These are phyloP conservation scores for Cetraspora pellucida DNA, from an alignment of 192 early-diverging fungal genomes.

Conservation along the genomic window DNA sequence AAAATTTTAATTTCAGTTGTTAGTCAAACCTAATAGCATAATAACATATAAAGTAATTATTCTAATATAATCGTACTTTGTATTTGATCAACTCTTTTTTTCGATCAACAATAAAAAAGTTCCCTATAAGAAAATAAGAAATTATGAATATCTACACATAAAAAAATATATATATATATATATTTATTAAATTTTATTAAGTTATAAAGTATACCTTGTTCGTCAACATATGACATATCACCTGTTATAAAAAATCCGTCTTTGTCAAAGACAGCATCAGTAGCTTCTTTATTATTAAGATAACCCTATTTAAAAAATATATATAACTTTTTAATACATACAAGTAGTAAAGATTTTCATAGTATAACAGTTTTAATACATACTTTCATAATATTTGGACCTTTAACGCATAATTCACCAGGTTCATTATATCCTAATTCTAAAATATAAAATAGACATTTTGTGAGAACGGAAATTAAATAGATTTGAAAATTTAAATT, in stretches of 20 bases:
- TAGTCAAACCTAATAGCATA: too few relatives aligned
- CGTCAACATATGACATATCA: slow-evolving; percentile 76
- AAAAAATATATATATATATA: too few relatives aligned
- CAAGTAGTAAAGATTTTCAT: too few relatives aligned
- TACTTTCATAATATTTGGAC: slow-evolving; percentile 85
- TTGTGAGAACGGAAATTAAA: too few relatives aligned
- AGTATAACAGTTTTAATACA: slow-evolving; percentile 26
- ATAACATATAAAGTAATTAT: too few relatives aligned
- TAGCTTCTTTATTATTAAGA: slow-evolving; percentile 77
- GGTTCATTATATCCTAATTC: slow-evolving; percentile 55
- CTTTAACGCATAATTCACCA: slow-evolving; percentile 87
- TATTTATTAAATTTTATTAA: too few relatives aligned
- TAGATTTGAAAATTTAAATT: too few relatives aligned
- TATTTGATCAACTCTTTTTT: slow-evolving; percentile 94
- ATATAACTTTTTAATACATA: too few relatives aligned
- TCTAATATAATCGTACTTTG: slow-evolving; percentile 44
- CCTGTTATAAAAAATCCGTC: slow-evolving; percentile 84
- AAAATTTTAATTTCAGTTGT: too few relatives aligned
- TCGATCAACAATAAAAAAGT: slow-evolving; percentile 74
- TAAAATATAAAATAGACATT: slow-evolving; percentile 9
- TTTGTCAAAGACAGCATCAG: slow-evolving; percentile 65
- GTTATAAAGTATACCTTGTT: slow-evolving; percentile 49
- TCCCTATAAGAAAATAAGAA: not conserved
- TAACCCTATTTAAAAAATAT: slow-evolving; percentile 54
- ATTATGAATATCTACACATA: too few relatives aligned